Conservation (phyloP, 2,329 filamentous ascomycete species). For the Trichoderma atrobrunneum region DNA sequence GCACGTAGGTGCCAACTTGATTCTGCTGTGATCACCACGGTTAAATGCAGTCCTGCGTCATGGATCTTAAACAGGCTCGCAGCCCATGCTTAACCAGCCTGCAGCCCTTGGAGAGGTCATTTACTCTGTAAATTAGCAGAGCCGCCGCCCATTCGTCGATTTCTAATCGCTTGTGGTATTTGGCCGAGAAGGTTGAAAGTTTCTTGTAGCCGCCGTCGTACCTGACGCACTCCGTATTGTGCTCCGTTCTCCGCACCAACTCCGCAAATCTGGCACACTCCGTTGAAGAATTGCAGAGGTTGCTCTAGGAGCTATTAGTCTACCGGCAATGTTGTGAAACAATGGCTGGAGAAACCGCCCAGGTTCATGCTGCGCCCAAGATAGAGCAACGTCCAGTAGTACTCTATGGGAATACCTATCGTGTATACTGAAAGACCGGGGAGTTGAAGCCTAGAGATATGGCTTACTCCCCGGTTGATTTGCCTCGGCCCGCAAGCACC, state of each 20-base stretch:
- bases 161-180: background rate
- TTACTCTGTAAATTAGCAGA: constrained; percentile 3
- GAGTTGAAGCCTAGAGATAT: background rate
- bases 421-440: background rate
- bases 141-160: constrained; percentile 1
- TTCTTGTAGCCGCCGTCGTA: constrained; percentile 2
- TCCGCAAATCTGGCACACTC: constrained; percentile 9
- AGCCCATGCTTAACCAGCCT: background rate
- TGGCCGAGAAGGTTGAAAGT: constrained; percentile 2
- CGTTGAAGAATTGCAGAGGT: background rate
- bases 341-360: background rate
- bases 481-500: background rate
- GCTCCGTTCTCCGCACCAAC: constrained; percentile 13
- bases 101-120: background rate
- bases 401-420: background rate
- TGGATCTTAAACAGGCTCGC: background rate
- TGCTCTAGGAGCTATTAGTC: background rate
- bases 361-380: background rate
- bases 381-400: background rate
- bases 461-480: background rate
- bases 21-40: background rate
- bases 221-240: constrained; percentile 8
- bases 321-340: background rate
- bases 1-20: background rate
- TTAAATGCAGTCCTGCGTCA: constrained; percentile 11